Evolutionary conservation across 495 filamentous ascomycete genomes (phyloP).

Genomic region (Neurospora sp.): DNA sequence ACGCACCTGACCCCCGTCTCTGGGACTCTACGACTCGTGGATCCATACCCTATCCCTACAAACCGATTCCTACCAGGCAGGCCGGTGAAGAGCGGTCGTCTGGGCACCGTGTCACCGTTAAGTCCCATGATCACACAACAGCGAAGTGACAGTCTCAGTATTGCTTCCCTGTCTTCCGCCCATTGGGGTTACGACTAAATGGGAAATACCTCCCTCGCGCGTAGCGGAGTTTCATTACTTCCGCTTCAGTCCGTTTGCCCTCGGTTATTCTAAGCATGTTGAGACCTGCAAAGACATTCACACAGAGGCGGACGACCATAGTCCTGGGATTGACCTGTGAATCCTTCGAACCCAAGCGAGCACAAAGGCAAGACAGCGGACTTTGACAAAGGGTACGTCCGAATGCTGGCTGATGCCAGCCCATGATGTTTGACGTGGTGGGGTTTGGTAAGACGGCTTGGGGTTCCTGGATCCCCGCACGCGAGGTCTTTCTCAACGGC

Average conservation of each 20-base stretch:
- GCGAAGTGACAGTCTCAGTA: background rate
- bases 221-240: background rate
- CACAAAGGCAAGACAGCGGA: background rate
- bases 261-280: background rate
- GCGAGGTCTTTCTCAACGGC: background rate
- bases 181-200: background rate
- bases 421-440: background rate
- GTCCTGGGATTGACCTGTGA: background rate
- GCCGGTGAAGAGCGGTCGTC: background rate
- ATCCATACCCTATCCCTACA: background rate
- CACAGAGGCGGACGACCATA: background rate
- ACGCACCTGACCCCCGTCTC: background rate
- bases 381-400: background rate
- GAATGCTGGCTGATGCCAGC: background rate
- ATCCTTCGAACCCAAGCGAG: background rate
- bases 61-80: background rate
- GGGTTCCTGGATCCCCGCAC: background rate
- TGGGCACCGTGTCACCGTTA: background rate
- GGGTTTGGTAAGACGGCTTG: background rate
- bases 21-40: background rate
- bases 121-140: background rate
- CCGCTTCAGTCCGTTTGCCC: background rate
- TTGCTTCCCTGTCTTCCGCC: background rate
- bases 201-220: background rate
- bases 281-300: background rate